Percentiles rank a stretch among this genome's conserved stretches.
phyloP scores from a whole-genome alignment of 2,329 filamentous ascomycete genomes.

The Exophiala aquamarina region DNA sequence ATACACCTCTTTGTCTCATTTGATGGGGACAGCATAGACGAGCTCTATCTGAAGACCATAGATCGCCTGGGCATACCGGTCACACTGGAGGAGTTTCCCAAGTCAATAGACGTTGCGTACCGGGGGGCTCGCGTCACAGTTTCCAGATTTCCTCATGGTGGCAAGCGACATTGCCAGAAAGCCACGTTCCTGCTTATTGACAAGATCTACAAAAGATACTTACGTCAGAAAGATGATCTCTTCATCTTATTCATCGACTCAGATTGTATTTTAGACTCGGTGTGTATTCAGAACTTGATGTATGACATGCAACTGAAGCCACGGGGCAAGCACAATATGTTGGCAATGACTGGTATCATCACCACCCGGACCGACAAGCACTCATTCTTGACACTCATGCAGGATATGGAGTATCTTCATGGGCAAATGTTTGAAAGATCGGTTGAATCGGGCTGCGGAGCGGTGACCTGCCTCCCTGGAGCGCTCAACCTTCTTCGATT shows the following conservation, averaged over 20 bases:
- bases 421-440: conserved; percentile 95
- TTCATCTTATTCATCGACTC: conserved; percentile 98
- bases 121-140: conserved; percentile 81
- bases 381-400: conserved; percentile 84
- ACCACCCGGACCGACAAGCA: conserved; percentile 89
- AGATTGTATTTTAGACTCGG: conserved; percentile 87
- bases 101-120: conserved; percentile 87
- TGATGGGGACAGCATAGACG: conserved; percentile 85
- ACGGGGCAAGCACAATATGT: conserved; percentile 85
- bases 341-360: conserved; percentile 97
- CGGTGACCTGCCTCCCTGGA: conserved; percentile 91
- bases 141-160: conserved; percentile 88
- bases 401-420: conserved; percentile 98
- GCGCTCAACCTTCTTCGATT: conserved; percentile 95
- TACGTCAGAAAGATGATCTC: conserved; percentile 83
- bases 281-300: conserved; percentile 95
- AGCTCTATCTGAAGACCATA: conserved; percentile 83
- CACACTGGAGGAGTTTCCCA: conserved; percentile 74
- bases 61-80: conserved; percentile 79
- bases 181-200: conserved; percentile 90
- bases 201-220: conserved; percentile 83
- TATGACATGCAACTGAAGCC: conserved; percentile 98
- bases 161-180: conserved; percentile 93
- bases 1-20: conserved; percentile 95
- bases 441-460: conserved; percentile 89